Evolutionary conservation across 2,329 filamentous ascomycete species (phyloP).

Genomic region (Ophiostoma piceae): DNA sequence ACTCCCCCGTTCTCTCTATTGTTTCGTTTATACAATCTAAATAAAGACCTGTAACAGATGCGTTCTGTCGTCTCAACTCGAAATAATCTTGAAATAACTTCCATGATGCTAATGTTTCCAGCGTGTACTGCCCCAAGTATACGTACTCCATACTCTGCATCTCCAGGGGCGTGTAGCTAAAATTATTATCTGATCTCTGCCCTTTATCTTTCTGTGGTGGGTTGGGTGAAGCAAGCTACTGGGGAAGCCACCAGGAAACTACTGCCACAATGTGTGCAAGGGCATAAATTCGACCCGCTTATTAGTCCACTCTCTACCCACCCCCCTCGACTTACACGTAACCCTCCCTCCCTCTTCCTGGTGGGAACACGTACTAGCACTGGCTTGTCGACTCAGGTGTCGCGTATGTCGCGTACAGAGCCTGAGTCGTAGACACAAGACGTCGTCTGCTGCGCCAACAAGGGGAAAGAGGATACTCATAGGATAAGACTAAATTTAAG

Average conservation of each 20-base stretch:
- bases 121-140: not conserved
- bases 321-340: constrained; percentile 12
- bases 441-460: constrained; percentile 7
- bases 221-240: constrained; percentile 5
- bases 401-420: not conserved
- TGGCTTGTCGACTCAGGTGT: not conserved
- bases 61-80: not conserved
- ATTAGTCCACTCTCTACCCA: not conserved
- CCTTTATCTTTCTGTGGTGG: not conserved
- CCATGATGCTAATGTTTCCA: not conserved
- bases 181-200: not conserved
- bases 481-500: constrained; percentile 12
- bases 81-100: not conserved
- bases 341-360: not conserved
- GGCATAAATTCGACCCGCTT: not conserved
- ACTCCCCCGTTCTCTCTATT: not conserved
- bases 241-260: not conserved
- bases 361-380: constrained; percentile 2
- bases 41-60: not conserved
- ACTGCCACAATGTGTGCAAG: not conserved
- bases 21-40: not conserved
- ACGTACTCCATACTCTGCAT: not conserved
- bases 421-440: not conserved
- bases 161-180: not conserved
- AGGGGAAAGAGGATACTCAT: not conserved